Conservation (phyloP, 495 filamentous ascomycete genomes). For the Penicillium coffeae region DNA sequence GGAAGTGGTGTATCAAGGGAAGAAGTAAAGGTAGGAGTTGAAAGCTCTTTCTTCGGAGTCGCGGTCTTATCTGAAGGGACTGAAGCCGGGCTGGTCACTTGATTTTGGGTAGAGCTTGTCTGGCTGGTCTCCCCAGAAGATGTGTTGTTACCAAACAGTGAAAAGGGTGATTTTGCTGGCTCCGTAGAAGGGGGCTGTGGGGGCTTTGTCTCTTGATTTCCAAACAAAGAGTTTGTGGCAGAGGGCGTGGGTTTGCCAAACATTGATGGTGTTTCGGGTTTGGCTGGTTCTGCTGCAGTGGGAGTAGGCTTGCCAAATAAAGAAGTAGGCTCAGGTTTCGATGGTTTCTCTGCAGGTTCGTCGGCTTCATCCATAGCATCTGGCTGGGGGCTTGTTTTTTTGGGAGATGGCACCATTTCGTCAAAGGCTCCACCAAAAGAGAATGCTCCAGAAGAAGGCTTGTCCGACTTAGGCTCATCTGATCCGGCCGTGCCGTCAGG, state of each 20-base stretch:
- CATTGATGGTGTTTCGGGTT: slow-evolving; percentile 6
- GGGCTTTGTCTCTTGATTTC: slow-evolving; percentile 10
- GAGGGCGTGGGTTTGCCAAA: slow-evolving; percentile 23
- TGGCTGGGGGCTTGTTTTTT: slow-evolving; percentile 19
- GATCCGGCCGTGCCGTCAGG: slow-evolving; percentile 62
- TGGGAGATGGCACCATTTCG: slow-evolving; percentile 21
- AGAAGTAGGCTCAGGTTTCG: slow-evolving; percentile 17
- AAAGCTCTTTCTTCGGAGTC: slow-evolving; percentile 21
- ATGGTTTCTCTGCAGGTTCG: slow-evolving; percentile 13
- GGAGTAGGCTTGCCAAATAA: slow-evolving; percentile 12
- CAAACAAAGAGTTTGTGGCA: slow-evolving; percentile 2
- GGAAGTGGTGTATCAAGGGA: slow-evolving; percentile 59
- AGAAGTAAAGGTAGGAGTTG: slow-evolving; percentile 22
- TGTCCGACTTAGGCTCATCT: slow-evolving; percentile 51
- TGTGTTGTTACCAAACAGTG: slow-evolving; percentile 30
- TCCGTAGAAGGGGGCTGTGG: slow-evolving; percentile 25
- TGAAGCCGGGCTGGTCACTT: slow-evolving; percentile 28
- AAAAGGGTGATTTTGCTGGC: slow-evolving; percentile 34
- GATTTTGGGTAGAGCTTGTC: slow-evolving; percentile 14
- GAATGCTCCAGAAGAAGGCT: slow-evolving; percentile 34
- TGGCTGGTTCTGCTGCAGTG: slow-evolving; percentile 24
- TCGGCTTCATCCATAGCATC: slow-evolving; percentile 39
- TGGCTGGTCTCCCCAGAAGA: slow-evolving; percentile 10
- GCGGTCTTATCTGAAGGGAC: slow-evolving; percentile 38
- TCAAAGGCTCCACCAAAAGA: slow-evolving; percentile 30